Conservation (phyloP, 768 basidiomycete genomes). For the Rhodotorula kratochvilovae region DNA sequence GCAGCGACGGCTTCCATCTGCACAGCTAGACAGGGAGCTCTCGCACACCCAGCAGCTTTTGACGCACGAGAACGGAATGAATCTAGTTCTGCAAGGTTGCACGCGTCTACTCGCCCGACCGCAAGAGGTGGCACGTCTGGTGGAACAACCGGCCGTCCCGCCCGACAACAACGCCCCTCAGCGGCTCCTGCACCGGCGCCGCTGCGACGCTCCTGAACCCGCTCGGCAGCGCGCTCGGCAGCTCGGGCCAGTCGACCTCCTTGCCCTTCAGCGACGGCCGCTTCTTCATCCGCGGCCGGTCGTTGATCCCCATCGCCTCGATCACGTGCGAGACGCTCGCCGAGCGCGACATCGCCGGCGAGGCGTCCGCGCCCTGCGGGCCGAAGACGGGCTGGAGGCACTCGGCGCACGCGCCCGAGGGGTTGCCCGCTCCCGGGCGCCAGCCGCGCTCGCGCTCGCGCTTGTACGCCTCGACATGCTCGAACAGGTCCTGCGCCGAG, state of each 20-base stretch:
- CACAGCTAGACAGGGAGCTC: too few species aligned
- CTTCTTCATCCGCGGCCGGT: slow-evolving; percentile 34
- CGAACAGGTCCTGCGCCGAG: slow-evolving; percentile 74
- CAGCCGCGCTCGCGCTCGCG: slow-evolving; percentile 44
- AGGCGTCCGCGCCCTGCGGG: slow-evolving; percentile 11
- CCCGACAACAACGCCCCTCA: slow-evolving; percentile 24
- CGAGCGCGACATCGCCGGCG: slow-evolving; percentile 33
- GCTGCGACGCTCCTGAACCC: neutral
- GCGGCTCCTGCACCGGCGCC: neutral
- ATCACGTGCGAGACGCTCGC: slow-evolving; percentile 30
- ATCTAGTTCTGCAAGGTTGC: too few species aligned
- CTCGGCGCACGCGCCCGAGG: slow-evolving; percentile 31
- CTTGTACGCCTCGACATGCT: slow-evolving; percentile 59
- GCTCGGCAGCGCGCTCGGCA: neutral
- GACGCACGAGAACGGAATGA: too few species aligned
- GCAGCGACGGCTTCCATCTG: too few species aligned
- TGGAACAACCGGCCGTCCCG: slow-evolving; percentile 33
- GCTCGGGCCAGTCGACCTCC: slow-evolving; percentile 39
- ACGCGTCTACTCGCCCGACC: neutral
- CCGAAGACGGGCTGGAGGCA: slow-evolving; percentile 40
- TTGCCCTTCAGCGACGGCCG: slow-evolving; percentile 39
- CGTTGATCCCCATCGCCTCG: slow-evolving; percentile 31
- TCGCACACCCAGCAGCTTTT: too few species aligned
- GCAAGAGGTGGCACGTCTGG: slow-evolving; percentile 17
- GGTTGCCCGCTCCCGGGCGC: slow-evolving; percentile 40